These are phyloP conservation scores for Chytriomyces sp. DNA, from an alignment of 192 early-diverging fungal genomes.

Conservation along the genomic window DNA sequence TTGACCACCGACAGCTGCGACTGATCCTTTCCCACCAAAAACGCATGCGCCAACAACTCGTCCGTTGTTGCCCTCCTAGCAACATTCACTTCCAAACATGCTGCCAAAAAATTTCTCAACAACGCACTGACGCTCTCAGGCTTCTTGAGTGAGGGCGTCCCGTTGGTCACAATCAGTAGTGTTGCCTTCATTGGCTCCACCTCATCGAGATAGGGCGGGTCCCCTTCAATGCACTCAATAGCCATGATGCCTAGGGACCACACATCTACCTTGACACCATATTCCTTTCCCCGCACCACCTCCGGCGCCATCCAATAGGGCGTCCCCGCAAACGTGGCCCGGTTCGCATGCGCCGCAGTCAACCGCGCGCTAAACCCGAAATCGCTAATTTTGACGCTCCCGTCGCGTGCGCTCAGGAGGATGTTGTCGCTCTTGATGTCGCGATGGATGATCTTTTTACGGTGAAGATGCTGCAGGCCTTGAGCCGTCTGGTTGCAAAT, in stretches of 20 bases:
- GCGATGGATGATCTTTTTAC: conserved; percentile 82
- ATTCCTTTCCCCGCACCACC: conserved; percentile 43
- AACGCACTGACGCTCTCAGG: conserved; percentile 77
- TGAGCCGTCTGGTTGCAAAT: conserved; percentile 55
- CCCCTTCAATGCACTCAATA: conserved; percentile 60
- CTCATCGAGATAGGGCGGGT: conserved; percentile 65
- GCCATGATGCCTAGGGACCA: conserved; percentile 64
- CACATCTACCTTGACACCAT: conserved; percentile 53
- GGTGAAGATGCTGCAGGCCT: conserved; percentile 81
- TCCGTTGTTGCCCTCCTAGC: conserved; percentile 74
- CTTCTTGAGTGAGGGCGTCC: conserved; percentile 84
- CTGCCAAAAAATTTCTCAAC: conserved; percentile 86
- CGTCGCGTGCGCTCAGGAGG: conserved; percentile 40
- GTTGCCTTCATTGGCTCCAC: conserved; percentile 80
- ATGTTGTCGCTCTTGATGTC: conserved; percentile 90
- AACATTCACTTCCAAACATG: conserved; percentile 87
- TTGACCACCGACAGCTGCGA: no score
- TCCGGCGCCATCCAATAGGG: conserved; percentile 69
- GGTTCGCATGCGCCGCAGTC: conserved; percentile 70
- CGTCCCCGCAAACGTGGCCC: conserved; percentile 87
- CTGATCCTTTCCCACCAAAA: no score
- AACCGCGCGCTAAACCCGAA: conserved; percentile 90
- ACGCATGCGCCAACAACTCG: conserved; percentile 63
- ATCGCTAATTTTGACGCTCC: conserved; percentile 57
- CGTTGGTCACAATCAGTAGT: conserved; percentile 80